Percentiles rank a stretch among this genome's conserved stretches.
These are phyloP conservation scores for Zhuliangozyma blackwelliae DNA, from an alignment of 1,139 yeast species.

Conservation along the genomic window DNA sequence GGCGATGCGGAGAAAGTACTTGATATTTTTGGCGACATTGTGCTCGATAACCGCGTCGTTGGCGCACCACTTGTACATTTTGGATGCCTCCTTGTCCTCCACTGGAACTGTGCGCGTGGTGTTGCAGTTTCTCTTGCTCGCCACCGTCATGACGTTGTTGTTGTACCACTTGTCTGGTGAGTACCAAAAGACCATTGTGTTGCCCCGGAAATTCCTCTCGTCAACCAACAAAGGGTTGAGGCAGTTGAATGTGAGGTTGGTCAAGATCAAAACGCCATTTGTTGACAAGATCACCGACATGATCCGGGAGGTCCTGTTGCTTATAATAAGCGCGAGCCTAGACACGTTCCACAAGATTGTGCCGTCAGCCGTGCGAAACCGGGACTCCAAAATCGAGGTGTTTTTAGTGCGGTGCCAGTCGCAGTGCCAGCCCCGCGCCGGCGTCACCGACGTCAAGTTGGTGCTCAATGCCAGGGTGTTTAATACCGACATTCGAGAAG, in stretches of 20 bases:
- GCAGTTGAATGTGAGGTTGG: slow-evolving; percentile 73
- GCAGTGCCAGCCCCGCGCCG: slow-evolving; percentile 45
- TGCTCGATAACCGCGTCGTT: slow-evolving; percentile 40
- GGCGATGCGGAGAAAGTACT: slow-evolving; percentile 65
- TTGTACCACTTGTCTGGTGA: slow-evolving; percentile 87
- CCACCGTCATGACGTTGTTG: slow-evolving; percentile 64
- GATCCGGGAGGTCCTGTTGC: slow-evolving; percentile 36
- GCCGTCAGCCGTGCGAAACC: slow-evolving; percentile 31
- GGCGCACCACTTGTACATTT: slow-evolving; percentile 37
- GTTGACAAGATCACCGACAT: slow-evolving; percentile 50
- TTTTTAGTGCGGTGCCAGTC: slow-evolving; percentile 41
- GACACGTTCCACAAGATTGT: slow-evolving; percentile 29
- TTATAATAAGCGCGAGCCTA: slow-evolving; percentile 24
- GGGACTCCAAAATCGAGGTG: slow-evolving; percentile 35
- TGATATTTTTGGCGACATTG: slow-evolving; percentile 59
- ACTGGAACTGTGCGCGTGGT: slow-evolving; percentile 39
- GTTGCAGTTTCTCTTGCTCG: slow-evolving; percentile 60
- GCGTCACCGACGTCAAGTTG: slow-evolving; percentile 56
- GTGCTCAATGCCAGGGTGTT: slow-evolving; percentile 79
- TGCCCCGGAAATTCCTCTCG: slow-evolving; percentile 72
- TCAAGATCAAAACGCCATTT: slow-evolving; percentile 60
- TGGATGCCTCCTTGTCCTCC: slow-evolving; percentile 16
- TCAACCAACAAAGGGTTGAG: slow-evolving; percentile 85
- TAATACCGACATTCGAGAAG: slow-evolving; percentile 79
- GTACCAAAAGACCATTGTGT: slow-evolving; percentile 76